Percentiles rank a stretch among this genome's conserved stretches.
phyloP scores from a whole-genome alignment of 768 basidiomycete species.

The Mycena crocata region DNA sequence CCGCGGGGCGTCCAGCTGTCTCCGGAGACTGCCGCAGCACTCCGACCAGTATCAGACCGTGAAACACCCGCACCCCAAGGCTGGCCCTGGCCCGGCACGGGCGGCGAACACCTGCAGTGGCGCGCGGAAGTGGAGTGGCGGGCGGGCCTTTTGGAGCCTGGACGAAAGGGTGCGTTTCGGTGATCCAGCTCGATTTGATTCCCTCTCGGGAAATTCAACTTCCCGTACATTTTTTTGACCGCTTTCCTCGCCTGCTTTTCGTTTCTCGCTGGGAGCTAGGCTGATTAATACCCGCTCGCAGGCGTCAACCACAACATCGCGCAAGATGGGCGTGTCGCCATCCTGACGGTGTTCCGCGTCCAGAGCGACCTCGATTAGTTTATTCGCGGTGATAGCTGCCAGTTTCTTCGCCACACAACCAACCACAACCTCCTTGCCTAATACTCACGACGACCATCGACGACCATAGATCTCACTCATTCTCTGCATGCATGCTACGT shows the following conservation, averaged over 20 bases:
- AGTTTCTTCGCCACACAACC: background rate
- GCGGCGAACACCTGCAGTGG: slow-evolving; percentile 79
- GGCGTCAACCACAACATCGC: slow-evolving; percentile 86
- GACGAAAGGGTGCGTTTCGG: slow-evolving; percentile 71
- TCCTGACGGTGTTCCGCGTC: slow-evolving; percentile 73
- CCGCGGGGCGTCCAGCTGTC: slow-evolving; percentile 1
- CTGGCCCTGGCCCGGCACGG: slow-evolving; percentile 55
- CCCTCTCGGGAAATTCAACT: too few relatives aligned
- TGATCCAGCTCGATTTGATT: too few relatives aligned
- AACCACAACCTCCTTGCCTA: too few relatives aligned
- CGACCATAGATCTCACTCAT: too few relatives aligned
- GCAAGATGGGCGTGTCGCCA: slow-evolving; percentile 85
- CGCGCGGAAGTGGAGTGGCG: slow-evolving; percentile 82
- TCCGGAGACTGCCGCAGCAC: background rate
- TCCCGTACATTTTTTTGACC: background rate
- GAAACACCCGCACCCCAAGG: slow-evolving; percentile 8
- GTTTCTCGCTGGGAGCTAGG: background rate
- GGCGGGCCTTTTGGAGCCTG: slow-evolving; percentile 74
- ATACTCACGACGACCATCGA: background rate
- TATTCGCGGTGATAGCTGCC: too few relatives aligned
- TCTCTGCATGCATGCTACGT: too few relatives aligned
- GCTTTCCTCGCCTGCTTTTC: background rate
- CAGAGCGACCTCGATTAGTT: slow-evolving; percentile 23
- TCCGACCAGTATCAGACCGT: background rate
- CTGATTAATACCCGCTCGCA: slow-evolving; percentile 39